Evolutionary conservation across 1,139 yeast genomes (phyloP).

Genomic region (Geotrichum europaeum): DNA sequence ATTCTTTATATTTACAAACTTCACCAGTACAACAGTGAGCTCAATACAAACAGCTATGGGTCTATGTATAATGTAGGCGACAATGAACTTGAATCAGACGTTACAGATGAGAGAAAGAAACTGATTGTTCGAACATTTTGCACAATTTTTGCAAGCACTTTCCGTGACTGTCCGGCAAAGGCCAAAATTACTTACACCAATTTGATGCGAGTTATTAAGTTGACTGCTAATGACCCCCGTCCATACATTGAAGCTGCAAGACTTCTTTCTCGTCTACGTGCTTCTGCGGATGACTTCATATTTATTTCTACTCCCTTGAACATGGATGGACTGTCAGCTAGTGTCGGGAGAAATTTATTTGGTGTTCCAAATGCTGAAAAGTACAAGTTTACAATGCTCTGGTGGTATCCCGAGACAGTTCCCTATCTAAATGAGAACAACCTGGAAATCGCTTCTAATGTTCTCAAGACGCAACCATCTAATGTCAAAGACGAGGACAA

Average conservation of each 20-base stretch:
- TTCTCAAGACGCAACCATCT: constrained; percentile 20
- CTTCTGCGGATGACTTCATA: constrained; percentile 43
- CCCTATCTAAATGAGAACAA: constrained; percentile 43
- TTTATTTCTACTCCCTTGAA: constrained; percentile 53
- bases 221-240: constrained; percentile 21
- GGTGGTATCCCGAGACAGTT: constrained; percentile 59
- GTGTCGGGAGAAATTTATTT: constrained; percentile 46
- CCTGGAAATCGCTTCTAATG: constrained; percentile 31
- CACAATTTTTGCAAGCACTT: constrained; percentile 25
- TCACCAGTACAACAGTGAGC: background rate
- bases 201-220: constrained; percentile 24
- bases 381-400: constrained; percentile 28
- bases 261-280: constrained; percentile 51
- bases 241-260: constrained; percentile 48
- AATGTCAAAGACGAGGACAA: constrained; percentile 7
- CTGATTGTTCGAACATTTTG: constrained; percentile 24
- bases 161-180: constrained; percentile 18
- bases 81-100: background rate
- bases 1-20: background rate
- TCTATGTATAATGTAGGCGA: background rate
- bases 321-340: constrained; percentile 60
- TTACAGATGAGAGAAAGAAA: background rate
- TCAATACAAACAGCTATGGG: background rate
- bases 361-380: constrained; percentile 27
- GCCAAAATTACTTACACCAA: constrained; percentile 22